Conservation (phyloP, 352 stramenopile genomes). For the Saprolegnia parasitica region DNA sequence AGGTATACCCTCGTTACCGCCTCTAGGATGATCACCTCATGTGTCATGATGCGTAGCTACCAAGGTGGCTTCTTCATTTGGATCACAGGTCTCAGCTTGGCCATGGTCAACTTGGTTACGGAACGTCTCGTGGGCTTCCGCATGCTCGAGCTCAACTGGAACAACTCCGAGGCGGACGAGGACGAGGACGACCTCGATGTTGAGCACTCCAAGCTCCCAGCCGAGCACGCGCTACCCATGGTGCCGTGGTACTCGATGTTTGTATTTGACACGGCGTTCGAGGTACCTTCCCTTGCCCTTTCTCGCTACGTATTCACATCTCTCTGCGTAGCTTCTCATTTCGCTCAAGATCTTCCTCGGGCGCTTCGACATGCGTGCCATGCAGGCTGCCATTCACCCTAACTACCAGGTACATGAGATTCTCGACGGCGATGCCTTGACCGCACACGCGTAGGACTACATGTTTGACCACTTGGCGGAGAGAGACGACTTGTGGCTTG, state of each 20-base stretch:
- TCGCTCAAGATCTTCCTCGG: constrained; percentile 92
- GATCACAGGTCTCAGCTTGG: constrained; percentile 70
- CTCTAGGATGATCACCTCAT: constrained; percentile 9
- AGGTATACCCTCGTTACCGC: not conserved
- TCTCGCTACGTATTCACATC: not conserved
- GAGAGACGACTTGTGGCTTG: constrained; percentile 86
- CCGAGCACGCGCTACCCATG: constrained; percentile 83
- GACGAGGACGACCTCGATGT: constrained; percentile 39
- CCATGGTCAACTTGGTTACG: constrained; percentile 80
- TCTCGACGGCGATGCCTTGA: not conserved
- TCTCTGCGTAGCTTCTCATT: constrained; percentile 60
- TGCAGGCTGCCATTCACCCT: constrained; percentile 81
- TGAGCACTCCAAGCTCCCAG: constrained; percentile 55
- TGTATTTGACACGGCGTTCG: constrained; percentile 86
- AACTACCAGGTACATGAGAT: constrained; percentile 32
- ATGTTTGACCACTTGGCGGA: constrained; percentile 76
- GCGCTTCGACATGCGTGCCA: constrained; percentile 79
- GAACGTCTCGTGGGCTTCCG: constrained; percentile 74
- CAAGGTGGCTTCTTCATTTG: constrained; percentile 77
- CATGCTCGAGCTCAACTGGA: constrained; percentile 77
- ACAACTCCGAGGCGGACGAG: constrained; percentile 41
- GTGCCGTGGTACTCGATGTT: constrained; percentile 94
- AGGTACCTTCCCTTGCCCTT: constrained; percentile 30
- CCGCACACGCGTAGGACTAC: constrained; percentile 43
- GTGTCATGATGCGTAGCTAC: constrained; percentile 41